Evolutionary conservation across 2,329 filamentous ascomycete genomes (phyloP).

Genomic region (Fusarium sp.): DNA sequence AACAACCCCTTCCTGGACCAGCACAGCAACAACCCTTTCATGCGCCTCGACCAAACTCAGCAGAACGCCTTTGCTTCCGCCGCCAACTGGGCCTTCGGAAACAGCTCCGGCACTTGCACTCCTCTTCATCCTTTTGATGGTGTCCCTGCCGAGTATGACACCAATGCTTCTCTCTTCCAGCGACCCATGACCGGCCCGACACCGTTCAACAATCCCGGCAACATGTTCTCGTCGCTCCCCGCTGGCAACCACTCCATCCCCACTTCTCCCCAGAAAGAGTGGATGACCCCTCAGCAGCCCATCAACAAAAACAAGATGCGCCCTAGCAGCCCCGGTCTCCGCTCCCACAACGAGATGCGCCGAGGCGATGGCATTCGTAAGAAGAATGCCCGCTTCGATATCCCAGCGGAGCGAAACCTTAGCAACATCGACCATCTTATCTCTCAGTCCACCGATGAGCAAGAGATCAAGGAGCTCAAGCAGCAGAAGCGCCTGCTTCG

Average conservation of each 20-base stretch:
- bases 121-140: slow-evolving; percentile 75
- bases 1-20: slow-evolving; percentile 72
- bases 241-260: slow-evolving; percentile 62
- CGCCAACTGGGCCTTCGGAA: slow-evolving; percentile 61
- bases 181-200: slow-evolving; percentile 63
- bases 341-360: slow-evolving; percentile 79
- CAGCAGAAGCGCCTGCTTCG: slow-evolving; percentile 94
- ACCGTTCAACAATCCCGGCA: slow-evolving; percentile 64
- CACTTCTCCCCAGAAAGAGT: slow-evolving; percentile 68
- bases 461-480: slow-evolving; percentile 97
- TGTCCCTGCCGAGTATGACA: slow-evolving; percentile 66
- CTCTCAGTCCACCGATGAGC: slow-evolving; percentile 85
- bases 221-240: slow-evolving; percentile 65
- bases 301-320: slow-evolving; percentile 69
- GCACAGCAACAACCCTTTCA: slow-evolving; percentile 72
- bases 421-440: slow-evolving; percentile 96
- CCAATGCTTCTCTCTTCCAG: slow-evolving; percentile 64
- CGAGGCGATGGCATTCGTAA: slow-evolving; percentile 92
- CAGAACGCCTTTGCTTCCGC: slow-evolving; percentile 54
- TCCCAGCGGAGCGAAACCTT: slow-evolving; percentile 91
- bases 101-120: slow-evolving; percentile 72
- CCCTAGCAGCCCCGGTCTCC: slow-evolving; percentile 74
- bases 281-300: slow-evolving; percentile 61
- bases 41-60: slow-evolving; percentile 68
- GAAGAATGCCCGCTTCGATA: slow-evolving; percentile 99